Conservation (phyloP, 306 rosid species). For the Lablab purpureus region DNA sequence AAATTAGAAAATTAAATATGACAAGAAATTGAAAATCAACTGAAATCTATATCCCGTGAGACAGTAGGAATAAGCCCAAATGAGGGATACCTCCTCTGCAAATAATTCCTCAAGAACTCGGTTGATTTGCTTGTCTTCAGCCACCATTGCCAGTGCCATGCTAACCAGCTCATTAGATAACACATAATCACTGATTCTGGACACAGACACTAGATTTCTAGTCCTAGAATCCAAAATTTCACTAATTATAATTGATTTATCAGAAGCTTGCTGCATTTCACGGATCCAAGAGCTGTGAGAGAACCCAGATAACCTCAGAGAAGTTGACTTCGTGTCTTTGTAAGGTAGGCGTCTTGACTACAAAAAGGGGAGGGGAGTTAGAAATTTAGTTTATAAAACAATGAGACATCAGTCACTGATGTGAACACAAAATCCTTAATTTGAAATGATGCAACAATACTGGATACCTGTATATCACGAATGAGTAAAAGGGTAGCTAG, state of each 20-base stretch:
- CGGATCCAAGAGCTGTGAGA: slow-evolving; percentile 97
- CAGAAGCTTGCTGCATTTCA: slow-evolving; percentile 98
- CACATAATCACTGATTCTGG: slow-evolving; percentile 96
- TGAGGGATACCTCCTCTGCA: slow-evolving; percentile 76
- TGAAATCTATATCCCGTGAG: slow-evolving; percentile 26
- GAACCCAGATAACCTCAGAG: slow-evolving; percentile 78
- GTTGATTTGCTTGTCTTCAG: slow-evolving; percentile 98
- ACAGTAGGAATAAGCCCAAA: neutral
- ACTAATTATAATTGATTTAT: slow-evolving; percentile 91
- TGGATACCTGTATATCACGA: slow-evolving; percentile 91
- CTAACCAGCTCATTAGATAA: slow-evolving; percentile 94
- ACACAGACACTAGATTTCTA: slow-evolving; percentile 96
- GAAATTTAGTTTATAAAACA: slow-evolving; percentile 38
- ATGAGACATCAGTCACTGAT: neutral
- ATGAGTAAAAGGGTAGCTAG: slow-evolving; percentile 98
- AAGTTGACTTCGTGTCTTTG: slow-evolving; percentile 71
- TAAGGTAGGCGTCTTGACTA: slow-evolving; percentile 93
- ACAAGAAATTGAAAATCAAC: slow-evolving; percentile 34
- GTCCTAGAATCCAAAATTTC: slow-evolving; percentile 98
- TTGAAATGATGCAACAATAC: slow-evolving; percentile 38
- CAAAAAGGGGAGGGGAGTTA: slow-evolving; percentile 29
- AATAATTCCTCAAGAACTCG: slow-evolving; percentile 98
- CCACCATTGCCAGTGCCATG: slow-evolving; percentile 99
- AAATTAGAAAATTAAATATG: neutral
- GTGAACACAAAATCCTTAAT: slow-evolving; percentile 29